phyloP scores from a whole-genome alignment of 371 early-diverging fungal genomes.

The Actinomucor elegans region DNA sequence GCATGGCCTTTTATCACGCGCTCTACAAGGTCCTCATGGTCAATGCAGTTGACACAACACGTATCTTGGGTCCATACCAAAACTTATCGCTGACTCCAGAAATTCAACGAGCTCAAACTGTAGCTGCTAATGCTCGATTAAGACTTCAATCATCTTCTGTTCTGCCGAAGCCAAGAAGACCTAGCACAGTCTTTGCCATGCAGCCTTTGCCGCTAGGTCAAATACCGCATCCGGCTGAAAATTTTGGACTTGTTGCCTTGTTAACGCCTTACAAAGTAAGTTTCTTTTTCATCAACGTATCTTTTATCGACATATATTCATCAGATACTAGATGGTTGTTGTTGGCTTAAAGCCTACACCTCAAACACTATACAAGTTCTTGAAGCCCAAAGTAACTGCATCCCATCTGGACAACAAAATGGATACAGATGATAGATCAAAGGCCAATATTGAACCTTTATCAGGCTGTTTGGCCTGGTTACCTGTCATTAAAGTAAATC shows the following conservation, averaged over 20 bases:
- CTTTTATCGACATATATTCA: no score
- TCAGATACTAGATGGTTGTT: conserved; percentile 71
- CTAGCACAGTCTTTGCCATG: conserved; percentile 71
- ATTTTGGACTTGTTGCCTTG: conserved; percentile 70
- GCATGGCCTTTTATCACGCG: conserved; percentile 75
- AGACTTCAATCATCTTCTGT: conserved; percentile 8
- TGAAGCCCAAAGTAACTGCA: conserved; percentile 48
- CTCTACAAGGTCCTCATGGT: conserved; percentile 70
- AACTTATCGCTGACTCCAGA: conserved; percentile 40
- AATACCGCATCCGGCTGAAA: conserved; percentile 63
- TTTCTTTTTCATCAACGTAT: neutral
- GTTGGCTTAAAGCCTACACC: conserved; percentile 75
- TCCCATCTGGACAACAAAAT: neutral
- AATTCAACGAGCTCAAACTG: conserved; percentile 18
- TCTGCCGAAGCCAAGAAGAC: conserved; percentile 32
- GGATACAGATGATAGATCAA: conserved; percentile 11
- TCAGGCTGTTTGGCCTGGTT: conserved; percentile 68
- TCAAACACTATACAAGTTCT: conserved; percentile 67
- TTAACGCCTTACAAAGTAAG: conserved; percentile 73
- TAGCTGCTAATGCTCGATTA: conserved; percentile 5
- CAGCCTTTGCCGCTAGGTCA: conserved; percentile 66
- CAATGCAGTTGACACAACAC: conserved; percentile 64
- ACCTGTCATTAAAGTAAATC: conserved; percentile 50
- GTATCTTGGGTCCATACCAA: conserved; percentile 69
- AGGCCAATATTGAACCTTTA: conserved; percentile 34